These are phyloP conservation scores for Sphagnum tenellum DNA, from an alignment of 225 moss, liverwort and hornwort genomes.

Conservation along the genomic window DNA sequence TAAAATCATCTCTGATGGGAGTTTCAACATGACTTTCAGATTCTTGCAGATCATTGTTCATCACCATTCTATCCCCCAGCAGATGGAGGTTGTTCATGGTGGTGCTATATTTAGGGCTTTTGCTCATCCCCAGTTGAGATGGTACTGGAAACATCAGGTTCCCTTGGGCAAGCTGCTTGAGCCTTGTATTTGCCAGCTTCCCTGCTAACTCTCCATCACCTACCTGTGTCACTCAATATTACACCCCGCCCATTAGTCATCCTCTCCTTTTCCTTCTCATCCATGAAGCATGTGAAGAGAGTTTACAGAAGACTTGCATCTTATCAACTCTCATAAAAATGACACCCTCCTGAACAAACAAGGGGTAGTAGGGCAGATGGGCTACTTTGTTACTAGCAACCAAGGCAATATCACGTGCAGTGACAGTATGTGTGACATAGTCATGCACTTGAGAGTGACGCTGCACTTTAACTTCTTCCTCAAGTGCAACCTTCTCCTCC, in stretches of 20 bases:
- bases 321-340: background rate
- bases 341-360: background rate
- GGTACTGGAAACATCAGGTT: background rate
- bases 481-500: conserved; percentile 73
- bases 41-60: conserved; percentile 3
- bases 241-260: background rate
- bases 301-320: too few species aligned
- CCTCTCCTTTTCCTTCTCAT: background rate
- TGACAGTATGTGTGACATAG: conserved; percentile 57
- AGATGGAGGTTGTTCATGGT: conserved; percentile 15
- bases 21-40: conserved; percentile 13
- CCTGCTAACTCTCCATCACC: conserved; percentile 84
- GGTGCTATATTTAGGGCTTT: conserved; percentile 18
- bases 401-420: conserved; percentile 69
- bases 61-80: conserved; percentile 11
- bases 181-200: conserved; percentile 73
- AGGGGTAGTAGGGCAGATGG: conserved; percentile 1
- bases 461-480: conserved; percentile 80
- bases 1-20: conserved; percentile 3
- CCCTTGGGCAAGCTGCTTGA: conserved; percentile 54
- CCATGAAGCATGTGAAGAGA: background rate
- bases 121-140: conserved; percentile 15
- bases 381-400: conserved; percentile 77
- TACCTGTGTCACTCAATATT: conserved; percentile 30
- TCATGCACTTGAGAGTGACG: conserved; percentile 61